Evolutionary conservation across 1,284 basidiomycete genomes (phyloP), one percentile per base, ranked within the genome.

Genomic region (Cutaneotrichosporon sp.): DNA sequence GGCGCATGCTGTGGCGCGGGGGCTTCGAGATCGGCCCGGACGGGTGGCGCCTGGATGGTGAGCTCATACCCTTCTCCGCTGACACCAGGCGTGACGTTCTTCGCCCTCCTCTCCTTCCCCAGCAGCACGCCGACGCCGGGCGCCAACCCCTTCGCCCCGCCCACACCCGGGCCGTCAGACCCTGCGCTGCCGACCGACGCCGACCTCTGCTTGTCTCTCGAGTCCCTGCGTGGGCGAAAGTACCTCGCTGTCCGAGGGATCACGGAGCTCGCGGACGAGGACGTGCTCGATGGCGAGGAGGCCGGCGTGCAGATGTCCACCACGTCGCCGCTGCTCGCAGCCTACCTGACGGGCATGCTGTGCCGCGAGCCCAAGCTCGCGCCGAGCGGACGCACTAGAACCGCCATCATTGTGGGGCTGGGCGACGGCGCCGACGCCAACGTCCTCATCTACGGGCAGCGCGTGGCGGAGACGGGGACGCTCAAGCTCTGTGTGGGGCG

Each of bases 1-100:
- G 78, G 78, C 69, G 79, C 45, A 56, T 80, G 54, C 67, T 80
- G 16, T 80, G 77, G 77, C 67, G 78, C 34, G 79, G 79, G 8
- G 79, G 77, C 7, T 63, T 80, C 8, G 76, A 79, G 61, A 70
- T 80, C 22, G 79, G 79, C 0, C 59, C 58, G 7, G 75, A 78
- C 22, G 77, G 79, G 6, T 80, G 72, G 69, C 64, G 72, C 18
- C 62, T 80, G 11, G 78, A 79, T 47, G 79, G 79, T 74, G 54
- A 59, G 73, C 33, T 2, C 36, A 3, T 14, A 0, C 4, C 2
- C 38, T 22, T 3, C 56, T 7, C 16, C 11, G 22, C 55, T 54
- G 45, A 57, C 22, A 13, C 6, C 59, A 79, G 77, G 76, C 20
- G 65, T 78, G 24, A 74, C 75, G 4, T 79, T 79, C 62, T 72